Conservation (phyloP, 2,329 filamentous ascomycete species). For the Aureobasidium lini region DNA sequence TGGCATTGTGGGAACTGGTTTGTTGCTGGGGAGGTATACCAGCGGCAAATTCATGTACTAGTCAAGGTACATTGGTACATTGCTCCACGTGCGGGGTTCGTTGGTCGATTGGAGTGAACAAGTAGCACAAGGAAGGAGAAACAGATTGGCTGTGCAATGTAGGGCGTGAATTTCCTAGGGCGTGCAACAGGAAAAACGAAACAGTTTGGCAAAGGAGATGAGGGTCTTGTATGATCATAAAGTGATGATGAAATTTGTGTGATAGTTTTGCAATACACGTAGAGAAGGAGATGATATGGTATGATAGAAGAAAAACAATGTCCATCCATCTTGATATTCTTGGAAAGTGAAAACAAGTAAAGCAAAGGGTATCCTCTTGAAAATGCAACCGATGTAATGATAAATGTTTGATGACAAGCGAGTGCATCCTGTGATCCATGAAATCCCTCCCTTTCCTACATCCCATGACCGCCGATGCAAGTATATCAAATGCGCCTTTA, state of each 20-base stretch:
- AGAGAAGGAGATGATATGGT: not conserved
- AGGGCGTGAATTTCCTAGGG: not conserved
- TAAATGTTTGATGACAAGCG: conserved; percentile 12
- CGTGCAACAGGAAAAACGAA: not conserved
- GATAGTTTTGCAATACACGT: not conserved
- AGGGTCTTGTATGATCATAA: not conserved
- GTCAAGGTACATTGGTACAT: not conserved
- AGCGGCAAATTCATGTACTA: not conserved
- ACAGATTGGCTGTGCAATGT: not conserved
- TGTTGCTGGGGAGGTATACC: not conserved
- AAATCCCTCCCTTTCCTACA: not conserved
- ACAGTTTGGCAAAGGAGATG: not conserved
- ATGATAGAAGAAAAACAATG: not conserved
- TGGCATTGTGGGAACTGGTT: not conserved
- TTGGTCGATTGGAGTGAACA: not conserved
- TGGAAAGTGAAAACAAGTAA: not conserved
- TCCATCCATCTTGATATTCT: not conserved
- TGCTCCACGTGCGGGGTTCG: conserved; percentile 7
- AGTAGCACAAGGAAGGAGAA: not conserved
- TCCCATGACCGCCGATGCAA: not conserved
- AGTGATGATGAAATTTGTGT: not conserved
- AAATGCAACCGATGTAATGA: conserved; percentile 9
- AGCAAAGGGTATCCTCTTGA: conserved; percentile 13
- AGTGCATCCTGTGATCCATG: conserved; percentile 11
- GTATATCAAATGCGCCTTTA: conserved; percentile 4